Percentiles rank a stretch among this genome's conserved stretches.
These are phyloP conservation scores for Fagus crenata DNA, from an alignment of 306 rosid genomes.

Conservation along the genomic window DNA sequence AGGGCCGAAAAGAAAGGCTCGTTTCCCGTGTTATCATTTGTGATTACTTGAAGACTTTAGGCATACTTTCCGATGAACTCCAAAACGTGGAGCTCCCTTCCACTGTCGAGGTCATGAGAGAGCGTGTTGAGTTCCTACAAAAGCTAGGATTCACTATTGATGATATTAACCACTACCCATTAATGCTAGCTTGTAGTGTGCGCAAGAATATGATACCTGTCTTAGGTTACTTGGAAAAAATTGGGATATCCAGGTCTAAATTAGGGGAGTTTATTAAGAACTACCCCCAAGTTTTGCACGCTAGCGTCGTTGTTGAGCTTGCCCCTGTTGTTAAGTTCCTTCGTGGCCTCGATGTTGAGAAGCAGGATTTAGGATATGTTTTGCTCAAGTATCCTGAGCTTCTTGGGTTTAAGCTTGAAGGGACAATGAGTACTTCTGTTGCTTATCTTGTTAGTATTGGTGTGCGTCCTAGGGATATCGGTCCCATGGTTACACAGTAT, in stretches of 20 bases:
- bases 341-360: constrained; percentile 92
- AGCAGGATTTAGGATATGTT: constrained; percentile 79
- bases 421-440: constrained; percentile 96
- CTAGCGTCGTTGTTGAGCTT: constrained; percentile 95
- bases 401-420: constrained; percentile 90
- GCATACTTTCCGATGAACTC: constrained; percentile 82
- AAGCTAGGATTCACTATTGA: constrained; percentile 72
- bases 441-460: constrained; percentile 96
- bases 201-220: constrained; percentile 84
- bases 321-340: constrained; percentile 81
- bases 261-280: constrained; percentile 71
- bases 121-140: constrained; percentile 78
- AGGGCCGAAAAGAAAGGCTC: constrained; percentile 88
- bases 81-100: constrained; percentile 80
- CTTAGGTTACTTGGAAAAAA: constrained; percentile 83
- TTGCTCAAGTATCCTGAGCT: constrained; percentile 87
- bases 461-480: constrained; percentile 81
- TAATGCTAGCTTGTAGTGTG: constrained; percentile 81
- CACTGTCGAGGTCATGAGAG: constrained; percentile 81
- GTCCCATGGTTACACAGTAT: constrained; percentile 89
- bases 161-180: constrained; percentile 76
- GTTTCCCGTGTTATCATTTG: constrained; percentile 80
- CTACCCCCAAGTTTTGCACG: constrained; percentile 88
- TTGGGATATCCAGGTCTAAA: constrained; percentile 73
- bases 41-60: constrained; percentile 76